These are phyloP conservation scores for Vanderwaltozyma polyspora DNA, from an alignment of 805 yeast species.

Conservation along the genomic window DNA sequence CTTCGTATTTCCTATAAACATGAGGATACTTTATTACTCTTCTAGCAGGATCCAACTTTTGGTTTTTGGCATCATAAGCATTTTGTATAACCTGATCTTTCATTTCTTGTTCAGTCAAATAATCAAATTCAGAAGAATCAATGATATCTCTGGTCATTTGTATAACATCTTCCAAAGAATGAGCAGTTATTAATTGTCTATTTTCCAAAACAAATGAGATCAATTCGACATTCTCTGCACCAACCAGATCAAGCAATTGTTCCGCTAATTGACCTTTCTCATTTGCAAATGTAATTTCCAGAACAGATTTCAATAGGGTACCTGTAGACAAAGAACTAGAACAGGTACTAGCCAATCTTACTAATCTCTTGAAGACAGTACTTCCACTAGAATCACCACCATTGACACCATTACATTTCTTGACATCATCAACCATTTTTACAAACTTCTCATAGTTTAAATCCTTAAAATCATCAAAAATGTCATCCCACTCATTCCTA, in stretches of 20 bases:
- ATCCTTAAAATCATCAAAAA: conserved; percentile 27
- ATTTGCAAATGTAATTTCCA: conserved; percentile 21
- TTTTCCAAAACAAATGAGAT: conserved; percentile 36
- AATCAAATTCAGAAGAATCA: conserved; percentile 23
- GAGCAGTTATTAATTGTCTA: conserved; percentile 7
- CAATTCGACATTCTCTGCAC: conserved; percentile 76
- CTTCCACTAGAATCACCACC: conserved; percentile 5
- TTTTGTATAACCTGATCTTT: conserved; percentile 42
- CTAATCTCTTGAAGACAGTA: conserved; percentile 12
- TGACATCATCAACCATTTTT: conserved; percentile 11
- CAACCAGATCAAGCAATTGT: conserved; percentile 64
- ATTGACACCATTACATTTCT: too few relatives aligned
- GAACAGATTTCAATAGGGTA: conserved; percentile 22
- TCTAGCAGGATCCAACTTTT: conserved; percentile 35
- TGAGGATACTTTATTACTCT: conserved; percentile 62
- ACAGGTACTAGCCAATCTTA: conserved; percentile 8
- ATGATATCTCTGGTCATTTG: conserved; percentile 13
- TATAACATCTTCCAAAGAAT: conserved; percentile 11
- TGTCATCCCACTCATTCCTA: conserved; percentile 30
- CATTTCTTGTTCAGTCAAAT: conserved; percentile 46
- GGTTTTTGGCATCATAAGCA: conserved; percentile 38
- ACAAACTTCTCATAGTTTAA: conserved; percentile 19
- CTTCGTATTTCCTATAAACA: conserved; percentile 63
- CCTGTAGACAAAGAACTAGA: conserved; percentile 26
- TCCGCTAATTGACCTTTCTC: conserved; percentile 58